phyloP scores from a whole-genome alignment of 331 rosid species.

The Rosa hybrid region DNA sequence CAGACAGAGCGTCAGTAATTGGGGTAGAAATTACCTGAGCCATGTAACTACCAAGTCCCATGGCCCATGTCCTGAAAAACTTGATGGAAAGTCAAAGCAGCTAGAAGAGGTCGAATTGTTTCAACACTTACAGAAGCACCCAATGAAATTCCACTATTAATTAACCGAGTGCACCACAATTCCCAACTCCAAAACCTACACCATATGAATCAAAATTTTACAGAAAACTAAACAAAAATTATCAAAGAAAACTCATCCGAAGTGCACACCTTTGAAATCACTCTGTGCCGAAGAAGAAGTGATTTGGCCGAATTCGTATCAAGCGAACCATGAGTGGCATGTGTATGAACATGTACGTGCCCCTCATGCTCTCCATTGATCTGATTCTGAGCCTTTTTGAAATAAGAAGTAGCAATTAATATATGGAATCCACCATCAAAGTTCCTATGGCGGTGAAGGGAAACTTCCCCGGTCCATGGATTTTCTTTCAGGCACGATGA shows the following conservation, averaged over 20 bases:
- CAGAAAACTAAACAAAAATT: not conserved
- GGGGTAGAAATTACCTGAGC: conserved; percentile 41
- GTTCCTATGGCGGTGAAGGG: conserved; percentile 78
- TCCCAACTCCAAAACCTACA: conserved; percentile 68
- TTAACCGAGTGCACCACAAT: conserved; percentile 70
- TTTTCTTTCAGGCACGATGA: conserved; percentile 44
- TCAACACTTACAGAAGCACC: conserved; percentile 59
- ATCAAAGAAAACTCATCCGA: not conserved
- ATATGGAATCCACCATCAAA: conserved; percentile 63
- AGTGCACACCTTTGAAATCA: conserved; percentile 55
- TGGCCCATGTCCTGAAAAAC: conserved; percentile 58
- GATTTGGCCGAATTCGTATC: not conserved
- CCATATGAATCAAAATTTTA: not conserved
- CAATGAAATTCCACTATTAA: conserved; percentile 62
- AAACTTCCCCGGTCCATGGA: conserved; percentile 56
- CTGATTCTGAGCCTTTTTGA: not conserved
- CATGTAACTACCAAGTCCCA: conserved; percentile 79
- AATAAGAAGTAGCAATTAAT: conserved; percentile 54
- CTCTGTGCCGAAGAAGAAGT: conserved; percentile 52
- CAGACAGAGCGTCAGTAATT: no score
- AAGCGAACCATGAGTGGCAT: conserved; percentile 46
- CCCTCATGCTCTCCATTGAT: conserved; percentile 28
- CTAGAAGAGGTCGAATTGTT: conserved; percentile 52
- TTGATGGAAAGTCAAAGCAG: conserved; percentile 65
- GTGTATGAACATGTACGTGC: conserved; percentile 48